Percentiles rank a stretch among this genome's conserved stretches.
Conservation (phyloP, 768 basidiomycete genomes). For the Tulasnella sp. region DNA sequence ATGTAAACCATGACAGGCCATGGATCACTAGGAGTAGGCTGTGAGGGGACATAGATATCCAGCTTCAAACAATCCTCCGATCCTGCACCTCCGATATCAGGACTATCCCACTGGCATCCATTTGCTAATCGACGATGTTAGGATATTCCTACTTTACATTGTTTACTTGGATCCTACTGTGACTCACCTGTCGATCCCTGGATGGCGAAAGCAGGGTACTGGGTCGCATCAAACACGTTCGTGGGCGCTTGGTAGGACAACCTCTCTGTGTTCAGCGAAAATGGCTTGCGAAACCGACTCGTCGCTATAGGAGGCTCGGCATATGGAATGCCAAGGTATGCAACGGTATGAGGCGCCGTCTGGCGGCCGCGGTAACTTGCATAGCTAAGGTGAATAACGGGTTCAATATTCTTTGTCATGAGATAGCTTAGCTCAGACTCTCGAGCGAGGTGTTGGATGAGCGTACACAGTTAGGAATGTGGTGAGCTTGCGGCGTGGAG, state of each 20-base stretch:
- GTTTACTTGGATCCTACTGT: no score
- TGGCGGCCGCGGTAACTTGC: conserved; percentile 39
- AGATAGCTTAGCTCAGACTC: no score
- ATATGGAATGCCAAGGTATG: conserved; percentile 38
- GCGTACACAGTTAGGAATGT: no score
- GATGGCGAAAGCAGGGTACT: conserved; percentile 47
- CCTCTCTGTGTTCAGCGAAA: conserved; percentile 38
- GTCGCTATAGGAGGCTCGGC: conserved; percentile 30
- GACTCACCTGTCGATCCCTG: conserved; percentile 45
- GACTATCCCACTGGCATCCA: neutral
- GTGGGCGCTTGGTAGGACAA: neutral
- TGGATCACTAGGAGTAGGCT: conserved; percentile 36
- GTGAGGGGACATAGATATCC: conserved; percentile 49
- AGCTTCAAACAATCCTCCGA: conserved; percentile 57
- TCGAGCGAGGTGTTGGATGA: no score
- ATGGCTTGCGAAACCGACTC: conserved; percentile 34
- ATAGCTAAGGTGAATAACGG: conserved; percentile 43
- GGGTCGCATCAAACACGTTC: conserved; percentile 40
- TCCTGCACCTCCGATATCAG: conserved; percentile 51
- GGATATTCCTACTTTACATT: no score
- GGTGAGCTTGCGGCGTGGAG: no score
- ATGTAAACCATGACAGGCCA: conserved; percentile 34
- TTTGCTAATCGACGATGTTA: conserved; percentile 29
- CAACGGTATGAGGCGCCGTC: conserved; percentile 23
- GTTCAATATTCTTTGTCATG: no score